phyloP scores from a whole-genome alignment of 805 yeast genomes.

The Priceomyces medius region DNA sequence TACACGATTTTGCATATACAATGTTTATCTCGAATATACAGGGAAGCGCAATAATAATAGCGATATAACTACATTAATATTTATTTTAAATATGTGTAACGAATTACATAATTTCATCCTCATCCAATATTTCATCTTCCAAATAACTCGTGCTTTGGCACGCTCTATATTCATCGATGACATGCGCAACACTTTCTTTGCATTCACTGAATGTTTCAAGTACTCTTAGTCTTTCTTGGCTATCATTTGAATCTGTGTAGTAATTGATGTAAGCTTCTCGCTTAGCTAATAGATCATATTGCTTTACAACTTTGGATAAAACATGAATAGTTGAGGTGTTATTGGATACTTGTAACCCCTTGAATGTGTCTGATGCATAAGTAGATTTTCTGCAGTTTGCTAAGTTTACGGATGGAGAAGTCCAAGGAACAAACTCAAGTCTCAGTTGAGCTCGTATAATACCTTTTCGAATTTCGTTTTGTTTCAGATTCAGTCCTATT shows the following conservation, averaged over 20 bases:
- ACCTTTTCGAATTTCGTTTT: conserved; percentile 70
- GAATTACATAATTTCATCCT: conserved; percentile 24
- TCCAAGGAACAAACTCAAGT: conserved; percentile 81
- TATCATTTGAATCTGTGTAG: conserved; percentile 54
- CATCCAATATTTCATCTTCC: conserved; percentile 43
- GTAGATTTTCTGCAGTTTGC: conserved; percentile 77
- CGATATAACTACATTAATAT: neutral
- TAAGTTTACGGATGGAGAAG: conserved; percentile 73
- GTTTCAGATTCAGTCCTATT: conserved; percentile 63
- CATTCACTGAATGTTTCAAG: conserved; percentile 50
- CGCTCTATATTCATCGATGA: conserved; percentile 47
- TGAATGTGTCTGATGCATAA: conserved; percentile 42
- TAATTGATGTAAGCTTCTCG: conserved; percentile 83
- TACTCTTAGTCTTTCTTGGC: conserved; percentile 41
- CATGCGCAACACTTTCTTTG: conserved; percentile 44
- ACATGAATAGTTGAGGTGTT: conserved; percentile 71
- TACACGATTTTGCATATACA: neutral
- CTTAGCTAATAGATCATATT: conserved; percentile 76
- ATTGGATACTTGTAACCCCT: conserved; percentile 83
- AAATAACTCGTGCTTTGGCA: conserved; percentile 44
- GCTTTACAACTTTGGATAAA: conserved; percentile 63
- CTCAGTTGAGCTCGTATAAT: conserved; percentile 61
- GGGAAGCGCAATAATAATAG: neutral
- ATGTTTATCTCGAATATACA: neutral
- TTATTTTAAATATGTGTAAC: neutral